phyloP scores from a whole-genome alignment of 495 filamentous ascomycete genomes.

The Penicillium psychrofluorescens region DNA sequence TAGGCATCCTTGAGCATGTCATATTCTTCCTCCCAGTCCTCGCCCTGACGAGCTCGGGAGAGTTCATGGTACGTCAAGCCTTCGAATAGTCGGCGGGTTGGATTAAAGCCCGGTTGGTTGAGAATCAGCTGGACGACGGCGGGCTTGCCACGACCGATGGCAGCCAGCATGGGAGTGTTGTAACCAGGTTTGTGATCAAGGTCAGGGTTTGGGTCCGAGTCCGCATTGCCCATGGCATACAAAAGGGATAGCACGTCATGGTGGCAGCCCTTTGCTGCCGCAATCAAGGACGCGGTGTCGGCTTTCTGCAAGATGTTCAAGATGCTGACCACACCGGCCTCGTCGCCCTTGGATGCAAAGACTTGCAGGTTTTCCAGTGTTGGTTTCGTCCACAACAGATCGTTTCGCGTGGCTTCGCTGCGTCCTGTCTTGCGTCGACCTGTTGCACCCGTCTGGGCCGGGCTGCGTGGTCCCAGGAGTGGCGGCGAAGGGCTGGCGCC shows the following conservation, averaged over 20 bases:
- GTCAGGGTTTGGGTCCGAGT: slow-evolving; percentile 70
- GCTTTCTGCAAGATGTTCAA: slow-evolving; percentile 69
- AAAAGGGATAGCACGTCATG: slow-evolving; percentile 78
- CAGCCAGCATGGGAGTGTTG: slow-evolving; percentile 87
- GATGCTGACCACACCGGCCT: slow-evolving; percentile 69
- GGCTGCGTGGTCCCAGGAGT: slow-evolving; percentile 27
- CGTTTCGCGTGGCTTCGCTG: slow-evolving; percentile 54
- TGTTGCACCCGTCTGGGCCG: slow-evolving; percentile 31
- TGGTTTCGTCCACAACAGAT: slow-evolving; percentile 54
- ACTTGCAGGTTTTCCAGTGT: slow-evolving; percentile 66
- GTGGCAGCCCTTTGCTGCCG: slow-evolving; percentile 88
- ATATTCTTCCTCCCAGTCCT: slow-evolving; percentile 84
- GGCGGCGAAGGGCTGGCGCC: slow-evolving; percentile 62
- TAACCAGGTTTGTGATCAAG: slow-evolving; percentile 43
- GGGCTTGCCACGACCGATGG: slow-evolving; percentile 84
- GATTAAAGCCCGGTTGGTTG: slow-evolving; percentile 70
- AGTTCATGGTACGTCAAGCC: slow-evolving; percentile 80
- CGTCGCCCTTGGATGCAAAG: slow-evolving; percentile 77
- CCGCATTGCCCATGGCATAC: slow-evolving; percentile 69
- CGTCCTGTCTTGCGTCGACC: slow-evolving; percentile 48
- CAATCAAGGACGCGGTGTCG: slow-evolving; percentile 78
- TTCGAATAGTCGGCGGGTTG: slow-evolving; percentile 56
- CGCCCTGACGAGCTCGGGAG: slow-evolving; percentile 70
- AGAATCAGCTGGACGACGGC: slow-evolving; percentile 75
- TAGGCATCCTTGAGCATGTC: slow-evolving; percentile 74